Conservation (phyloP, 1,284 basidiomycete species). For the Ustilago vetiveriae region DNA sequence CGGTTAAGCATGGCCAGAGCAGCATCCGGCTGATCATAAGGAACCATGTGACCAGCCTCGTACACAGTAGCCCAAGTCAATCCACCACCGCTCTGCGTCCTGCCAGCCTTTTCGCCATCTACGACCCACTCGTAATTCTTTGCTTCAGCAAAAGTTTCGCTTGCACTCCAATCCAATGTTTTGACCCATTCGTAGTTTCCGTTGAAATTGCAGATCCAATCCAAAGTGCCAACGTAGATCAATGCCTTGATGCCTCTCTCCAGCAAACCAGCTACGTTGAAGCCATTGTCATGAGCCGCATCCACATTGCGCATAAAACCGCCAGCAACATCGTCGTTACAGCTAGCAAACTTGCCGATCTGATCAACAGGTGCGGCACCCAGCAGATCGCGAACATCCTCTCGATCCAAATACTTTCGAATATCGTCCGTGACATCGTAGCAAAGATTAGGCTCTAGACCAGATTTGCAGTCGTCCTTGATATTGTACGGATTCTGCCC, state of each 20-base stretch:
- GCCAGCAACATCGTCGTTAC: slow-evolving; percentile 33
- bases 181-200: slow-evolving; percentile 51
- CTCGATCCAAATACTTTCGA: slow-evolving; percentile 52
- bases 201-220: slow-evolving; percentile 65
- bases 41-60: slow-evolving; percentile 59
- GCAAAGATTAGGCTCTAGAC: slow-evolving; percentile 49
- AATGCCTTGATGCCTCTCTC: slow-evolving; percentile 78
- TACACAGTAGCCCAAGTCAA: slow-evolving; percentile 54
- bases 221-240: slow-evolving; percentile 74
- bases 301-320: slow-evolving; percentile 41
- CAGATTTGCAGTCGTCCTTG: slow-evolving; percentile 53
- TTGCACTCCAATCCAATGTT: slow-evolving; percentile 34
- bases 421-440: slow-evolving; percentile 56
- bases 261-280: slow-evolving; percentile 76
- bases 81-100: slow-evolving; percentile 34
- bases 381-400: slow-evolving; percentile 53
- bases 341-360: slow-evolving; percentile 54
- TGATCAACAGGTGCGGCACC: slow-evolving; percentile 48
- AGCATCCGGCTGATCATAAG: slow-evolving; percentile 52
- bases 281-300: slow-evolving; percentile 36
- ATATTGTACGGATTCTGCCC: slow-evolving; percentile 63
- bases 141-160: slow-evolving; percentile 14
- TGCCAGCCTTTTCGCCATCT: slow-evolving; percentile 43
- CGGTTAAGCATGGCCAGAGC: slow-evolving; percentile 60
- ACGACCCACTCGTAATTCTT: slow-evolving; percentile 49